These are phyloP conservation scores for Microstroma glucosiphilum DNA, from an alignment of 1,284 basidiomycete species.

Conservation along the genomic window DNA sequence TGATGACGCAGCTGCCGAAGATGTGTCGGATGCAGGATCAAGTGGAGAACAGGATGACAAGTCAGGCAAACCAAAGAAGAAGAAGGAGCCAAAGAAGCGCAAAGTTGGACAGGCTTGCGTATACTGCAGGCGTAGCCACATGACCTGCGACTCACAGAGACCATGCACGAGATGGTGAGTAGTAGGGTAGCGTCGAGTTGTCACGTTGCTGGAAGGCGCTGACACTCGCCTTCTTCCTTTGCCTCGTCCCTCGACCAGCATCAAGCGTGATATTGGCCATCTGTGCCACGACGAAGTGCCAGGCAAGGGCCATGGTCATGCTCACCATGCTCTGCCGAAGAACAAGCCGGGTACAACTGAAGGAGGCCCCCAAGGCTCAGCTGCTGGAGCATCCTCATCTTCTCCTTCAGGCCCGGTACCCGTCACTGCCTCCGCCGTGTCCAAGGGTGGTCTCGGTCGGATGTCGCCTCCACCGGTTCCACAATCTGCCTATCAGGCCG, in stretches of 20 bases:
- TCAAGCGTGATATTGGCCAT: constrained; percentile 54
- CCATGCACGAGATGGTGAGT: constrained; percentile 50
- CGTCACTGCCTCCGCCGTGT: too few relatives aligned
- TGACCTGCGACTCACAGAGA: constrained; percentile 52
- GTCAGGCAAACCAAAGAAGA: not conserved
- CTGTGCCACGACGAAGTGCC: constrained; percentile 46
- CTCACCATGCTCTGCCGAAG: constrained; percentile 7
- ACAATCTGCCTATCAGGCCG: too few relatives aligned
- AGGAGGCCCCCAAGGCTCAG: too few relatives aligned
- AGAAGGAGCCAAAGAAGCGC: constrained; percentile 22
- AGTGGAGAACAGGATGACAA: too few relatives aligned
- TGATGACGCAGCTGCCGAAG: too few relatives aligned
- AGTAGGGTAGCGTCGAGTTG: not conserved
- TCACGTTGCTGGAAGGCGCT: not conserved
- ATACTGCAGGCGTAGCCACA: constrained; percentile 85
- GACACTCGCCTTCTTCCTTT: not conserved
- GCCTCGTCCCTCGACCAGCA: constrained; percentile 14
- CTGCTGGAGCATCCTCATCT: too few relatives aligned
- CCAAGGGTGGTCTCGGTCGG: too few relatives aligned
- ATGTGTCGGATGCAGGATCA: too few relatives aligned
- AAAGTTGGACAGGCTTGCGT: constrained; percentile 64
- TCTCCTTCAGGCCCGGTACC: too few relatives aligned
- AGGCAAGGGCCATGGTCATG: not conserved
- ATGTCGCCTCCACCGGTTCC: too few relatives aligned
- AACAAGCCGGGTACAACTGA: not conserved